Evolutionary conservation across 306 rosid genomes (phyloP), one percentile per base, ranked within the genome.

Genomic region (Pterocarpus macrocarpus): DNA sequence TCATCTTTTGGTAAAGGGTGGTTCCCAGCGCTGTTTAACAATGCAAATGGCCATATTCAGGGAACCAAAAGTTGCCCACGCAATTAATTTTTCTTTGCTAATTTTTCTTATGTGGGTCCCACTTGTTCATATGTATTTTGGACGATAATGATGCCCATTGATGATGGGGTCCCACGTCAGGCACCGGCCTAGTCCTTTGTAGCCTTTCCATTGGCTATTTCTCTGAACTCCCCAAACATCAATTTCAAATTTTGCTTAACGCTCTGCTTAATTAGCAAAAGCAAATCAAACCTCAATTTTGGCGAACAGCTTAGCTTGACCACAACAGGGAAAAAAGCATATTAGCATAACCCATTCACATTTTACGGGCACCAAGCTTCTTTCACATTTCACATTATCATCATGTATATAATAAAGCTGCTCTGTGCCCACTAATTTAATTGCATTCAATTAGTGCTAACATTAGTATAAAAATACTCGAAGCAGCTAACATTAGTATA

Each of bases 171-270:
- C 83, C 78, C 81, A 61, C 61, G 32, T 71, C 10, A 43, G 7
- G 58, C 89, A 88, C 97, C 92, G 94, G 16, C 94, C 87, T 77
- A 38, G 33, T 28, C 49, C 28, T 58, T 86, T 86, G 81, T 71
- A 85, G 43, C 78, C 86, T 81, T 81, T 81, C 71, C 70, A 13
- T 87, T 78, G 74, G 76, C 75, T 72, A 33, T 32, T 41, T 82
- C 30, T 80, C 87, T 64, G 61, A 55, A 5, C 69, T 78, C 57
- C 49, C 13, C 34, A 15, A 64, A 63, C 14, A 62, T 70, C 38
- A 22, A 47, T 73, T 80, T 68, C 75, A 57, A 36, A 0, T 36
- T 84, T 74, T 39, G 7, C 73, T 12, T 73, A 47, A 17, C 8
- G 47, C 47, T 43, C 5, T 71, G 17, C 16, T 22, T 22, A 22